Percentiles rank a stretch among this genome's conserved stretches.
These are phyloP conservation scores for Oleoguttula mirabilis DNA, from an alignment of 495 filamentous ascomycete genomes.

Conservation along the genomic window DNA sequence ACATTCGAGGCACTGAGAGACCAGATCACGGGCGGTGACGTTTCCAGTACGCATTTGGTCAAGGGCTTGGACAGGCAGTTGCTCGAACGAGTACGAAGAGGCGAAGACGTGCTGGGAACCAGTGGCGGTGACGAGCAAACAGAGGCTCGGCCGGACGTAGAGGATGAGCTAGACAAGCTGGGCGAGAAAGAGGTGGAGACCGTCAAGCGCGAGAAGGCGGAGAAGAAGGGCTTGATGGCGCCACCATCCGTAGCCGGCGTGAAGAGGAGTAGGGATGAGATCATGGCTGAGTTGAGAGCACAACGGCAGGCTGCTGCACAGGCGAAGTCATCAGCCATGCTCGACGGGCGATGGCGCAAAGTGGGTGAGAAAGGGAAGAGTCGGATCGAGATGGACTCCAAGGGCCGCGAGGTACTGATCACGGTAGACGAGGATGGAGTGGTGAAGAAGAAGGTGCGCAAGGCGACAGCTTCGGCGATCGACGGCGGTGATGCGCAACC, in stretches of 20 bases:
- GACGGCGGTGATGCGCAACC: slow-evolving; percentile 14
- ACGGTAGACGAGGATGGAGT: slow-evolving; percentile 79
- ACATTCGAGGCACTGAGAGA: slow-evolving; percentile 60
- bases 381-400: slow-evolving; percentile 62
- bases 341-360: slow-evolving; percentile 70
- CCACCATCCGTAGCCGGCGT: slow-evolving; percentile 45
- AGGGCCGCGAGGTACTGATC: slow-evolving; percentile 71
- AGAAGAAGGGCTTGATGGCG: slow-evolving; percentile 69
- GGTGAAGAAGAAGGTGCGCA: slow-evolving; percentile 71
- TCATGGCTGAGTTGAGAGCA: slow-evolving; percentile 69
- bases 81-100: slow-evolving; percentile 51
- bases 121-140: slow-evolving; percentile 8
- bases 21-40: slow-evolving; percentile 74
- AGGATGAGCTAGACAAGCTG: slow-evolving; percentile 66
- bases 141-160: slow-evolving; percentile 40
- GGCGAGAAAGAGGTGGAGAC: slow-evolving; percentile 52
- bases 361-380: slow-evolving; percentile 58
- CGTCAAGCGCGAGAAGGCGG: slow-evolving; percentile 43
- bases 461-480: slow-evolving; percentile 29
- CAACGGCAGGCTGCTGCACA: slow-evolving; percentile 47
- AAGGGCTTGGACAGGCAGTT: slow-evolving; percentile 85
- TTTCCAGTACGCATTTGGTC: slow-evolving; percentile 67
- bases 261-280: slow-evolving; percentile 71
- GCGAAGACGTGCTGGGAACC: slow-evolving; percentile 30
- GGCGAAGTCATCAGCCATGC: slow-evolving; percentile 42